phyloP scores from a whole-genome alignment of 202 grass and related monocot species.

The Zizania palustris region DNA sequence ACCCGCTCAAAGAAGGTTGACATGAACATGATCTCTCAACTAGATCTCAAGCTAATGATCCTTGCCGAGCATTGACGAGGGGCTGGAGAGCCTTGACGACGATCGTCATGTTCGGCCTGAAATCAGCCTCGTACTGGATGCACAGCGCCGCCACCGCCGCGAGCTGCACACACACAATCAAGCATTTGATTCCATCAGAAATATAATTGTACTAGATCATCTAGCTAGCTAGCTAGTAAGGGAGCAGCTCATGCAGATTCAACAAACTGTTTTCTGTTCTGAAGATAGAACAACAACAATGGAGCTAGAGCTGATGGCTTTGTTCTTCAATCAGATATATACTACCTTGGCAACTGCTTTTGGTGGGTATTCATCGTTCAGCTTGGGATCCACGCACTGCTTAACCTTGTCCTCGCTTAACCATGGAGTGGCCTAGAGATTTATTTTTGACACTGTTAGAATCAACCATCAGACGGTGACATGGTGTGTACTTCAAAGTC shows the following conservation, averaged over 20 bases:
- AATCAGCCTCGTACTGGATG: constrained; percentile 70
- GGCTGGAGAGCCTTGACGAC: constrained; percentile 76
- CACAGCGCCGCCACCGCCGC: constrained; percentile 76
- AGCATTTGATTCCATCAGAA: neutral
- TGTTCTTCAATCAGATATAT: neutral
- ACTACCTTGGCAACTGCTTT: constrained; percentile 75
- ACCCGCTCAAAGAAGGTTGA: neutral
- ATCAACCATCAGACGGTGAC: no score
- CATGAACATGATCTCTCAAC: no score
- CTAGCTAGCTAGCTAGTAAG: no score
- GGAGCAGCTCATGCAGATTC: neutral
- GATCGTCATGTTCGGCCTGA: constrained; percentile 84
- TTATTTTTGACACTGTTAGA: neutral
- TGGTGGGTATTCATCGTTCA: constrained; percentile 62
- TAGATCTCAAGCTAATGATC: constrained; percentile 30
- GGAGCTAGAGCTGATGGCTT: neutral
- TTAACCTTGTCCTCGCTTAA: constrained; percentile 80
- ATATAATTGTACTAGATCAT: neutral
- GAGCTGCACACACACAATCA: constrained; percentile 49
- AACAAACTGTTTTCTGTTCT: no score
- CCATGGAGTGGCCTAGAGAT: constrained; percentile 60
- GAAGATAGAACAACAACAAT: neutral
- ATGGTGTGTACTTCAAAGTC: no score
- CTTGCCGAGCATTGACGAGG: constrained; percentile 55
- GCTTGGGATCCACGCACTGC: constrained; percentile 74